Conservation (phyloP, 495 filamentous ascomycete species). For the Tuber aestivum region DNA sequence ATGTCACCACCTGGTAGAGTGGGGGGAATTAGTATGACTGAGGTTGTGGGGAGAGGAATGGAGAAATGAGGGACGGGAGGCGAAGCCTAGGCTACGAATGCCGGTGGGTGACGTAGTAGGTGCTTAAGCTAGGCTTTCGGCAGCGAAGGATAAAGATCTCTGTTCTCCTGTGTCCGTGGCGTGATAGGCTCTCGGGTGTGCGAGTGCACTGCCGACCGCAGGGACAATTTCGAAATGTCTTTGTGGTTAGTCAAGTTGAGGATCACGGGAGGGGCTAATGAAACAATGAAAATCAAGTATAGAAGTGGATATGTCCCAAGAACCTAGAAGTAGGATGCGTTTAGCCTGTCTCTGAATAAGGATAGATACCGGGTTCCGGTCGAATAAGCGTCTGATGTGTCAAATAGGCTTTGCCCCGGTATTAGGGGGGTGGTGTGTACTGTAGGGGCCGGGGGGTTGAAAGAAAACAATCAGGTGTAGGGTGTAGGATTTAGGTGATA, state of each 20-base stretch:
- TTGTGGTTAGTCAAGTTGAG: conserved; percentile 49
- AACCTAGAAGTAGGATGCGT: conserved; percentile 44
- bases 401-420: conserved; percentile 38
- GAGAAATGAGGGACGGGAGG: background rate
- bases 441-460: conserved; percentile 48
- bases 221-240: conserved; percentile 49
- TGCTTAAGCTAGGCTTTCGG: conserved; percentile 51
- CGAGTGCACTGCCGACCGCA: conserved; percentile 49
- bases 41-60: background rate
- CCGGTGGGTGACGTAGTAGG: conserved; percentile 50
- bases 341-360: conserved; percentile 44
- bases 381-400: conserved; percentile 46
- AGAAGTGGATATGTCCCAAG: conserved; percentile 50
- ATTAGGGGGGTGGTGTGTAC: conserved; percentile 49
- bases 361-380: conserved; percentile 48
- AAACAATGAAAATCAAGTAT: conserved; percentile 52
- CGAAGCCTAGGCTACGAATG: conserved; percentile 46
- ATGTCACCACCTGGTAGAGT: conserved; percentile 45
- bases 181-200: conserved; percentile 49
- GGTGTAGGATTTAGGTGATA: conserved; percentile 47
- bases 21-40: background rate
- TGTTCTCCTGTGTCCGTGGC: conserved; percentile 48
- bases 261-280: conserved; percentile 53
- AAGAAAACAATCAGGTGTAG: conserved; percentile 49
- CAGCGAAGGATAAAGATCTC: conserved; percentile 50